Evolutionary conservation across 148 eudicot species (phyloP), one percentile per base, ranked within the genome.

Genomic region (Oxyria digyna): DNA sequence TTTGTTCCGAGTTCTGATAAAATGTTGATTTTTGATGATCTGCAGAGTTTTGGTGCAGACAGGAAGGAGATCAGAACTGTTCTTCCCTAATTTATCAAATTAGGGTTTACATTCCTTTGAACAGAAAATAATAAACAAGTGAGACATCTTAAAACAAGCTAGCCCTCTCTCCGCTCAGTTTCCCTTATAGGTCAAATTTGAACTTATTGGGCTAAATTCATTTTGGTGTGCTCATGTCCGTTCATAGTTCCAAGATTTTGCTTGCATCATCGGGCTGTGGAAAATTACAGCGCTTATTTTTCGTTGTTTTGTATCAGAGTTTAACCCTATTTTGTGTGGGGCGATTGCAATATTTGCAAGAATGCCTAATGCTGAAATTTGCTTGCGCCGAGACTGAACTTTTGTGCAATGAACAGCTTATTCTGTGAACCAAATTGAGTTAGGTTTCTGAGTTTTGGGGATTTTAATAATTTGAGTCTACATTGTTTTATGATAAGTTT

Each of bases 11-110:
- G 18, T 46, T 46, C 8, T 43, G n/a, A 13, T 43, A 6, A 17
- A 35, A 35, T 35, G 3, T 20, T 45, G 50, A 45, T 45, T 10
- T 4, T 15, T 46, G n/a, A n/a, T 46, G 21, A 45, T 69, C 38
- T 68, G 83, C 91, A 93, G 98, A 69, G 88, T 15, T 89, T 83
- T 71, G 98, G 98, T 67, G 88, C 96, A 26, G 98, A 93, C 80
- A 85, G 91, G 78, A 93, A 93, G 74, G 95, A 85, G 76, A 43
- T 89, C 20, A 85, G 87, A 75, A 78, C 90, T 38, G 74, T 73
- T 38, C 88, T 93, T 45, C 95, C 98, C 49, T 89, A 79, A 89
- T 67, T 62, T 43, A 29, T 67, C 24, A 14, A 45, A 42, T 73
- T 40, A 46, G 63, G 72, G 40, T 52, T 65, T 45, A n/a, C 26